Conservation (phyloP, 75 land plant genomes). For the Gnetum montanum region DNA sequence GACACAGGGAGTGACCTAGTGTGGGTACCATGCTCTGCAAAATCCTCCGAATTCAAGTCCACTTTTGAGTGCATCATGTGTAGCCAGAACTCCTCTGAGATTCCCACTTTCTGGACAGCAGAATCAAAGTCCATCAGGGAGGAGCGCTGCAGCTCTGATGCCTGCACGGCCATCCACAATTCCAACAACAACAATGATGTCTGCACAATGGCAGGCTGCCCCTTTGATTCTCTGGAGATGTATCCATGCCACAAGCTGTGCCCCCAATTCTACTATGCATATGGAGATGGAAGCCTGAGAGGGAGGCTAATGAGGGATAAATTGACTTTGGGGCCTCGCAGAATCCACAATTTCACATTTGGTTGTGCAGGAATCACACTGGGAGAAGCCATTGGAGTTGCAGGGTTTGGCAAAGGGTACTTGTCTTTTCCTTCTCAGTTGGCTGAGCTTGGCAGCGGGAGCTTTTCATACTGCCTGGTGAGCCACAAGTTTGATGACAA, state of each 20-base stretch:
- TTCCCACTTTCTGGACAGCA: neutral
- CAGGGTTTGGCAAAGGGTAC: slow-evolving; percentile 63
- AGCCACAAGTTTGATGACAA: slow-evolving; percentile 20
- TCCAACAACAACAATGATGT: slow-evolving; percentile 40
- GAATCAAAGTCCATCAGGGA: neutral
- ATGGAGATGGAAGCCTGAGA: slow-evolving; percentile 59
- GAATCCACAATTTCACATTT: slow-evolving; percentile 46
- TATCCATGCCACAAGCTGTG: slow-evolving; percentile 27
- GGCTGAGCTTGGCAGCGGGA: slow-evolving; percentile 14
- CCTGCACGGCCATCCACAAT: slow-evolving; percentile 50
- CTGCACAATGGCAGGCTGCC: slow-evolving; percentile 48
- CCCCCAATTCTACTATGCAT: slow-evolving; percentile 57
- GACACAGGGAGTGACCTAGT: slow-evolving; percentile 97
- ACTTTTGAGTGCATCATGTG: slow-evolving; percentile 59
- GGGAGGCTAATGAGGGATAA: slow-evolving; percentile 24
- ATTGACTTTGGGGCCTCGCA: slow-evolving; percentile 10
- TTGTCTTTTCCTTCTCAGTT: slow-evolving; percentile 59
- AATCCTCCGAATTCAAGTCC: neutral
- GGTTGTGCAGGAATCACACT: slow-evolving; percentile 54
- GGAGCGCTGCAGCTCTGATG: slow-evolving; percentile 18
- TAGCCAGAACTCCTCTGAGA: slow-evolving; percentile 28
- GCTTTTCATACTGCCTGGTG: slow-evolving; percentile 82
- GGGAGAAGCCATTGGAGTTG: slow-evolving; percentile 64
- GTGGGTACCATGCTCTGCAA: slow-evolving; percentile 80
- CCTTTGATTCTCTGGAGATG: slow-evolving; percentile 34